Evolutionary conservation across 2,329 filamentous ascomycete species (phyloP), one percentile per base, ranked within the genome.

Genomic region (Berkeleyomyces basicola): DNA sequence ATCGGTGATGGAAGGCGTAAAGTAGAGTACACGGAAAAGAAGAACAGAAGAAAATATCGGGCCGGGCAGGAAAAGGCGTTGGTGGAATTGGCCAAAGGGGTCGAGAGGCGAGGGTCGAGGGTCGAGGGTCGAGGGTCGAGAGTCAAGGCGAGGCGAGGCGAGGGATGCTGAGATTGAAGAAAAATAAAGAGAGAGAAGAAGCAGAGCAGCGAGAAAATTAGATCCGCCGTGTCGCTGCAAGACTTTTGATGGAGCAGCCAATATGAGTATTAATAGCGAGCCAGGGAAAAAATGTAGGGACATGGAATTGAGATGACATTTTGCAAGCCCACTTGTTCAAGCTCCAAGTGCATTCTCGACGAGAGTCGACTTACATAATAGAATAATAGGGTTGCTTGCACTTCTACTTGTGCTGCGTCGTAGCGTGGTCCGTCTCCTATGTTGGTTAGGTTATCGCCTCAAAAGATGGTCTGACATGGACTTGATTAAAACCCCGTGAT

Each of bases 241-340:
- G 40, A 31, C 55, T 43, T 58, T 58, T 43, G 51, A 60, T 60
- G 58, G 44, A 60, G 43, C 44, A 51, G 42, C 23, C 23, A 23
- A 23, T 23, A 23, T 23, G 23, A 23, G 23, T 23, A 23, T 23
- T 23, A 23, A 44, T 36, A 14, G 36, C 36, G 36, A 60, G 37
- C 55, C 40, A 58, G 40, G 36, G 16, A 51, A 58, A 43, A 58
- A 58, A 58, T 37, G 36, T 55, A 55, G 51, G 51, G 51, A 55
- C 51, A 36, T 55, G 14, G 51, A 55, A 55, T 37, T 55, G 43
- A n/a, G 51, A 55, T 55, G 51, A 36, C 10, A 14, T 55, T 55
- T 55, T 36, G 51, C 51, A 37, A 31, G 51, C 51, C 51, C 51
- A 39, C 51, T 55, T 55, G 51, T 55, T 55, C 51, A 23, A 23